Evolutionary conservation across 2,329 filamentous ascomycete genomes (phyloP), one percentile per base, ranked within the genome.

Genomic region (Ceratocystis eucalypticola): DNA sequence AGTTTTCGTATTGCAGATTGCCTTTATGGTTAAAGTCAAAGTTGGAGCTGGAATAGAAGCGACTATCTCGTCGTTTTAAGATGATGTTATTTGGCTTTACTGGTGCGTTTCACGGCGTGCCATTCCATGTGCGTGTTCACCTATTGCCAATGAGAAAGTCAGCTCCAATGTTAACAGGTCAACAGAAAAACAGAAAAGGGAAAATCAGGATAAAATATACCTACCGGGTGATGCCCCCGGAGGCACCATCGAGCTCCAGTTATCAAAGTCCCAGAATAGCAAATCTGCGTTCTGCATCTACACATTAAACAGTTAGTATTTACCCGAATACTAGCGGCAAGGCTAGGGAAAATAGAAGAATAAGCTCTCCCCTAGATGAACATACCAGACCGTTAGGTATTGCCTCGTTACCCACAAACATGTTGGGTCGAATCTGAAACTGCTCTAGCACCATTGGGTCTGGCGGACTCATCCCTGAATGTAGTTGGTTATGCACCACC

Each of bases 221-320:
- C 15, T 67, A 44, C 64, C 67, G 45, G 69, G 64, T 57, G 48
- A 53, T 53, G 63, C 66, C 4, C 66, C 66, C 12, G 66, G 66
- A 28, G 66, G 67, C 28, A 68, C 64, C 67, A 68, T 66, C 2
- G 67, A 68, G 48, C 67, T 68, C 67, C 67, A 68, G 53, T 64
- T 68, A 25, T 68, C 67, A 22, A 66, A 55, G 41, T 65, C 66
- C 55, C 55, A 67, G 45, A 67, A 67, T 6, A 67, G 7, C 15
- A 67, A 55, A 46, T 67, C 66, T 10, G 61, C 4, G 53, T 64
- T 61, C 45, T 45, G 50, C 44, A 67, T 61, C 62, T 67, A 53
- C 20, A 62, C 12, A 17, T n/a, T 8, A 12, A 37, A 12, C 22
- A 5, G 59, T 62, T 62, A 64, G 50, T 20, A 15, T 37, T 64